These are phyloP conservation scores for Mrakia gelida DNA, from an alignment of 768 basidiomycete species.

Conservation along the genomic window DNA sequence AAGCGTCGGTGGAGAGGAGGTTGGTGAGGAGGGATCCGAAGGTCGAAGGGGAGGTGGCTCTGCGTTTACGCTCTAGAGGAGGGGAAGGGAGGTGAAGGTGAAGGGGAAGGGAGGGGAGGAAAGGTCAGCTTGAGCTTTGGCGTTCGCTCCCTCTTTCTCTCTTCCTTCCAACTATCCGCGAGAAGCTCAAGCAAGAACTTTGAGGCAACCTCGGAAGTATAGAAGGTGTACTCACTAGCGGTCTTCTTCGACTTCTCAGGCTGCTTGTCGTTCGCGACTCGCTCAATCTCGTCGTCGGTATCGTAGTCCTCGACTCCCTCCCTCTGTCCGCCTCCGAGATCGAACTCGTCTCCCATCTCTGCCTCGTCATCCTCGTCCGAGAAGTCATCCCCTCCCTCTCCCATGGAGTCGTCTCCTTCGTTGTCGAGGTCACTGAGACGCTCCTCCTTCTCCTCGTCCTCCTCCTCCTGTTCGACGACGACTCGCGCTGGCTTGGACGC, in stretches of 20 bases:
- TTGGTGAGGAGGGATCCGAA: conserved; percentile 45
- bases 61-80: conserved; percentile 41
- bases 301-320: conserved; percentile 39
- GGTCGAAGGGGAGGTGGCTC: conserved; percentile 41
- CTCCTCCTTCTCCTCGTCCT: conserved; percentile 17
- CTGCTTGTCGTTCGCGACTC: conserved; percentile 41
- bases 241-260: conserved; percentile 38
- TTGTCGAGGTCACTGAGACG: conserved; percentile 25
- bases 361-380: conserved; percentile 37
- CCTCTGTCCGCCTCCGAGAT: conserved; percentile 36
- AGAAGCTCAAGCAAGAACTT: background rate
- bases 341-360: conserved; percentile 37
- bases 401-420: conserved; percentile 1
- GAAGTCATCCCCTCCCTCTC: conserved; percentile 34
- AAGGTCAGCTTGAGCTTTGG: conserved; percentile 3
- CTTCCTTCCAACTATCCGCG: background rate
- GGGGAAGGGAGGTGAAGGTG: background rate
- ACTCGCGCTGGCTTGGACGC: background rate
- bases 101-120: background rate
- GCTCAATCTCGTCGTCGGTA: conserved; percentile 43
- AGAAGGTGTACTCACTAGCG: conserved; percentile 37
- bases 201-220: background rate
- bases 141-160: background rate
- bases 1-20: conserved; percentile 38
- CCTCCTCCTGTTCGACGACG: background rate